Base-by-base conservation (phyloP, 192 early-diverging fungal genomes). In the Allomyces macrogynus region DNA sequence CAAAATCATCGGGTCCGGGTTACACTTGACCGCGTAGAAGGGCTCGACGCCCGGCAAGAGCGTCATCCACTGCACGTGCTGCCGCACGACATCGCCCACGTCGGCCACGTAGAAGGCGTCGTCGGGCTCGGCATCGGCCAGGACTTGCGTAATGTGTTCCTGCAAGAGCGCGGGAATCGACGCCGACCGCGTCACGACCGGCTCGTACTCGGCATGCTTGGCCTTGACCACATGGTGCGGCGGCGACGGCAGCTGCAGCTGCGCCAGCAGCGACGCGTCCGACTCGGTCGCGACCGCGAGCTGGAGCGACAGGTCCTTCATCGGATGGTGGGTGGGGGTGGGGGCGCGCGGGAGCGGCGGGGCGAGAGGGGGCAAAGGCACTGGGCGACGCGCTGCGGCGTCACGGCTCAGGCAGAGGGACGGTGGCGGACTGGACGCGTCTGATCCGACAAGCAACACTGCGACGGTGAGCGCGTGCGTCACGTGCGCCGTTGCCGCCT, bases 11-110 rank as follows among this genome's bases (percentile, higher is more conserved):
- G 81, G 79, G 68, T 99, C 93, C 24, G 94, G 91, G 77, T 94
- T 94, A 72, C 93, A 96, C 75, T 99, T 99, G 69, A 99, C 89
- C 24, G 92, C 91, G 78, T 89, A 97, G 72, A 93, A 93, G 18
- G 96, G 96, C 75, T 95, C 86, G 65, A 99, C 87, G 66, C 93
- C 84, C 42, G 93, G 93, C 65, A 99, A 80, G 61, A 84, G 78
- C 60, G 72, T 64, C 66, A 79, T 76, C 91, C 91, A 99, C 72
- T 87, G 87, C 64, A 72, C 66, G 70, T 89, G 83, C 80, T 99
- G 96, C 65, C 89, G 84, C 23, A 78, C 78, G 25, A 99, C 82
- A 76, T 91, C 87, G 63, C 92, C 94, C 68, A 99, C 72, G 77
- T 99, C 93, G 60, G 83, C 88, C 54, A 97, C 90, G 77, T 86